Base-by-base conservation (phyloP, 495 filamentous ascomycete species). In the Talaromyces ruber region DNA sequence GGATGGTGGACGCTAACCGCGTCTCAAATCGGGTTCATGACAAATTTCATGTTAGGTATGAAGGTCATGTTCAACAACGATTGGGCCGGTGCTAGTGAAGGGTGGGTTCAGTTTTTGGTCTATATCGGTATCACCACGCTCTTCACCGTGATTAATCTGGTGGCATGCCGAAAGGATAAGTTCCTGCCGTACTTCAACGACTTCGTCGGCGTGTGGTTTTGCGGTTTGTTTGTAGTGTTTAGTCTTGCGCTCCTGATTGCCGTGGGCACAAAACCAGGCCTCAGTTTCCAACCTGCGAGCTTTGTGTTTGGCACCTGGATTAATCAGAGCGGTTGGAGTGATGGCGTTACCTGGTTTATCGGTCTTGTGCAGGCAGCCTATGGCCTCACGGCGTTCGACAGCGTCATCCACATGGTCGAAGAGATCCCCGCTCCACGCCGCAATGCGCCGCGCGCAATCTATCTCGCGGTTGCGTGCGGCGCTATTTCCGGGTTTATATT, bases 401-500 rank as follows among this genome's bases (percentile, higher is more conserved):
- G 83, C 16, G 84, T 84, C 16, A 78, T 85, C 22, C 85, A 86
- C 59, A 84, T 87, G 81, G 80, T 81, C 16, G 83, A 80, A 45
- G 77, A 79, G 51, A 77, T 79, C 29, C 77, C 77, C 0, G 70
- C 69, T 2, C 77, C 77, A 4, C 71, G 75, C 9, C 68, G 65
- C 32, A 78, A 79, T 61, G 76, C 75, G 0, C 77, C 77, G 0
- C 65, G 68, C 2, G 72, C 75, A 2, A 78, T 79, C 62, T 76
- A 71, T 68, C 72, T 78, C 53, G 71, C 76, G 3, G 74, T 79
- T 1, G 62, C 74, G 3, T 71, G 72, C 28, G 77, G 76, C 86
- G 59, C 88, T 11, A 59, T 80, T 26, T 76, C 74, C n/a, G 86
- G 88, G 0, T 89, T 92, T 68, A 78, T 82, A 67, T 93, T 89